phyloP scores from a whole-genome alignment of 164 flowering plant species.

The Dillenia turbinata region DNA sequence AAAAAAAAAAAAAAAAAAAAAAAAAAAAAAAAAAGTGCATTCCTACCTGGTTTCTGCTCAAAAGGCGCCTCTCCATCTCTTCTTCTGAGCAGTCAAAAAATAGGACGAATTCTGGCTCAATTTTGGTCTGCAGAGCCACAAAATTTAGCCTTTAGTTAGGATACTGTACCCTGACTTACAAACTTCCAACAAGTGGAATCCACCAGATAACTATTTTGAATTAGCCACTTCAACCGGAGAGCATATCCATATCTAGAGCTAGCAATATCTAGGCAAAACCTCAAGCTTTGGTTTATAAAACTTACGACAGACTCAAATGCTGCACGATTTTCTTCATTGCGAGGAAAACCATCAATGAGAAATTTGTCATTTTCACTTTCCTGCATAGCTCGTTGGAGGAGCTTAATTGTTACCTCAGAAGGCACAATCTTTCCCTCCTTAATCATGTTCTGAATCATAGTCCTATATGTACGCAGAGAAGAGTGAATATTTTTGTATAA shows the following conservation, averaged over 20 bases:
- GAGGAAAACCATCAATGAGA: constrained; percentile 58
- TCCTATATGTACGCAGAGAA: constrained; percentile 15
- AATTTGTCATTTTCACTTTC: constrained; percentile 36
- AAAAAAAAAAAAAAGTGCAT: background rate
- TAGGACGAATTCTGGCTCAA: constrained; percentile 61
- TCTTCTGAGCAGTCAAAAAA: constrained; percentile 70
- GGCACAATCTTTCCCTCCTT: constrained; percentile 50
- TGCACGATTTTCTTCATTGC: constrained; percentile 41
- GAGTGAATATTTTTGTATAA: background rate
- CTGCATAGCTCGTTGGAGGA: constrained; percentile 36
- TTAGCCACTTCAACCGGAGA: no score
- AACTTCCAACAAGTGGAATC: background rate
- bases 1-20: background rate
- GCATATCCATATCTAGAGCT: background rate
- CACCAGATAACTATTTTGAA: background rate
- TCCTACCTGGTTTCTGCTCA: constrained; percentile 55
- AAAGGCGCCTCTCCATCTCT: constrained; percentile 66
- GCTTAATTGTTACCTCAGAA: constrained; percentile 38
- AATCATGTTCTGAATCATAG: constrained; percentile 38
- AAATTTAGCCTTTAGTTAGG: background rate
- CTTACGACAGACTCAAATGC: constrained; percentile 33
- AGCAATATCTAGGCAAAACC: background rate
- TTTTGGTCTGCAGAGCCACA: constrained; percentile 45
- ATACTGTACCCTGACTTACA: background rate
- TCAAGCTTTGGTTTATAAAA: background rate